Base-by-base conservation (phyloP, 495 filamentous ascomycete genomes). In the Trichocladium uniseriatum region DNA sequence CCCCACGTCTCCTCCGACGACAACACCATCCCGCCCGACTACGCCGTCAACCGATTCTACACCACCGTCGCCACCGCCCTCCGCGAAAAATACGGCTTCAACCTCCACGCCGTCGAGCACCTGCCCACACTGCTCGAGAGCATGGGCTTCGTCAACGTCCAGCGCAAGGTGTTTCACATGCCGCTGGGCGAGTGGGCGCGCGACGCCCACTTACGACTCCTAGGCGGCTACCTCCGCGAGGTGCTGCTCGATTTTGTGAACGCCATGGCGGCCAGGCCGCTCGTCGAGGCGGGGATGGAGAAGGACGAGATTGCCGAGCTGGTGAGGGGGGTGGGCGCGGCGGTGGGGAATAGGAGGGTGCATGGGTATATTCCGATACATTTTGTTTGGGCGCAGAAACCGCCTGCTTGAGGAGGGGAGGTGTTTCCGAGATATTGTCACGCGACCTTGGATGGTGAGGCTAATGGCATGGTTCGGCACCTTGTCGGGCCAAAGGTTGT, bases 161-260 rank as follows among this genome's bases (percentile, higher is more conserved):
- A 69, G 13, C 65, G 75, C 38, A 65, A 60, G 22, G 52, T 67
- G 1, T 81, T 72, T 42, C 75, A 82, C 48, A 62, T 82, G 52
- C 83, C 82, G 0, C 56, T 83, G 27, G 80, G 80, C 6, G 67
- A 73, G 8, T 86, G 83, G 83, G 64, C 78, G 3, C 69, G 63
- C 22, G 76, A 84, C 43, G 58, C 63, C n/a, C 65, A 68, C 19
- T 58, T 80, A 55, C 77, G 79, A 45, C 64, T 74, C 53, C 73
- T 84, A n/a, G 82, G 82, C 3, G 52, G 70, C 41, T 69, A 65
- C 38, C 64, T 64, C 21, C 64, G 67, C 48, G 76, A 74, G 55
- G 72, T 80, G 34, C 45, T 75, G 22, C 43, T 79, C 10, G 73
- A 80, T 55, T 76, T 79, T 32, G 58, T 79, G 36, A 61, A 70